Evolutionary conservation across 257 asterid genomes (phyloP).

Genomic region (Prunella vulgaris): DNA sequence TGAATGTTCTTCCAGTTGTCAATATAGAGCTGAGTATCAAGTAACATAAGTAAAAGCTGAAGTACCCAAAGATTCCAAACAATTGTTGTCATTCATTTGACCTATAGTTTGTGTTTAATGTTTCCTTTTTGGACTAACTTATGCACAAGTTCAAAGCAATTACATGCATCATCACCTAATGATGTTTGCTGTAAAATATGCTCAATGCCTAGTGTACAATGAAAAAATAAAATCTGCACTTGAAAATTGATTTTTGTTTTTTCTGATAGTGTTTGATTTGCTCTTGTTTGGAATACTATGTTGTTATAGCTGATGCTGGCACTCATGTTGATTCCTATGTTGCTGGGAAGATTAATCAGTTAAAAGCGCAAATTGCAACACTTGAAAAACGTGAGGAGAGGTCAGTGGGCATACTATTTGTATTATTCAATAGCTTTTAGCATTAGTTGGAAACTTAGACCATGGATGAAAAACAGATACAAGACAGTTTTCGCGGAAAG

Average conservation of each 20-base stretch:
- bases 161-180: background rate
- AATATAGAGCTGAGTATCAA: background rate
- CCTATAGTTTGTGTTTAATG: slow-evolving; percentile 3
- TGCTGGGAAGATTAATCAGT: slow-evolving; percentile 82
- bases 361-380: slow-evolving; percentile 95
- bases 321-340: slow-evolving; percentile 75
- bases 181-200: background rate
- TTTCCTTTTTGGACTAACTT: background rate
- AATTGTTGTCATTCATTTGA: background rate
- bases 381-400: slow-evolving; percentile 98
- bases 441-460: slow-evolving; percentile 31
- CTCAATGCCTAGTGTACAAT: slow-evolving; percentile 8
- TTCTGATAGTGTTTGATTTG: slow-evolving; percentile 12
- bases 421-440: slow-evolving; percentile 8
- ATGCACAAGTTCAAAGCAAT: background rate
- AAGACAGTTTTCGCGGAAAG: slow-evolving; percentile 93
- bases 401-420: slow-evolving; percentile 39
- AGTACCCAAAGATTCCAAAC: background rate
- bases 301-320: slow-evolving; percentile 77
- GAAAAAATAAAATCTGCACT: background rate
- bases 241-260: background rate
- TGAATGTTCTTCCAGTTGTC: background rate
- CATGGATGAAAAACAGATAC: slow-evolving; percentile 53
- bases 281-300: slow-evolving; percentile 16
- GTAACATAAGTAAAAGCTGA: background rate